Base-by-base conservation (phyloP, 441 rosid species). In the Omphalea diandra region DNA sequence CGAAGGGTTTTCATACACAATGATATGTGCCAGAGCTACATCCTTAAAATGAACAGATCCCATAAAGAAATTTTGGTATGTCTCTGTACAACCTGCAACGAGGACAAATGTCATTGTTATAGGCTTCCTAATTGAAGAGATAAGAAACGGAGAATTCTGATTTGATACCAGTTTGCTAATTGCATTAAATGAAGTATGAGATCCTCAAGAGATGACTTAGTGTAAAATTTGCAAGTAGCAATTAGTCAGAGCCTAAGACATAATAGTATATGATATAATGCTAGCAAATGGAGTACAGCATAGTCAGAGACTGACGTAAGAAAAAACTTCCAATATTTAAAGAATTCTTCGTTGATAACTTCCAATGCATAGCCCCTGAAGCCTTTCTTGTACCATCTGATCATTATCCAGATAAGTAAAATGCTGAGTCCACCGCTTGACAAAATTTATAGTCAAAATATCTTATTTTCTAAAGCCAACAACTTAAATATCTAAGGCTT, bases 31-130 rank as follows among this genome's bases (percentile, higher is more conserved):
- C 75, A 81, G 59, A n/a, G 98, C 93, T 63, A 87, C 97, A 58
- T 94, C 97, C 77, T 86, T 94, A 75, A 91, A 91, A 84, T 94
- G 97, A 49, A 87, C 91, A 4, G 75, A 88, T 72, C 98, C 98
- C 91, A 94, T 91, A 69, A 87, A 88, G 72, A 88, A 79, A 77
- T 94, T 64, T 77, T 85, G 63, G 29, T 83, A 85, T 44, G 92
- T 90, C 73, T 91, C 97, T 1, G 86, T 83, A 83, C 97, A 87
- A 65, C 97, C 97, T 94, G 81, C 50, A 72, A 22, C 27, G 53
- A 31, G 47, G 32, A 36, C 18, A 29, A 4, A 47, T 46, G 18
- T 61, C 33, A 66, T 49, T 47, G 26, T 61, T 46, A 36, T 15
- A 62, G 20, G 8, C 54, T 40, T 67, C 17, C 35, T 26, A 46